Conservation (phyloP, 2,329 filamentous ascomycete genomes). For the Ceratocystis diversiconidia region DNA sequence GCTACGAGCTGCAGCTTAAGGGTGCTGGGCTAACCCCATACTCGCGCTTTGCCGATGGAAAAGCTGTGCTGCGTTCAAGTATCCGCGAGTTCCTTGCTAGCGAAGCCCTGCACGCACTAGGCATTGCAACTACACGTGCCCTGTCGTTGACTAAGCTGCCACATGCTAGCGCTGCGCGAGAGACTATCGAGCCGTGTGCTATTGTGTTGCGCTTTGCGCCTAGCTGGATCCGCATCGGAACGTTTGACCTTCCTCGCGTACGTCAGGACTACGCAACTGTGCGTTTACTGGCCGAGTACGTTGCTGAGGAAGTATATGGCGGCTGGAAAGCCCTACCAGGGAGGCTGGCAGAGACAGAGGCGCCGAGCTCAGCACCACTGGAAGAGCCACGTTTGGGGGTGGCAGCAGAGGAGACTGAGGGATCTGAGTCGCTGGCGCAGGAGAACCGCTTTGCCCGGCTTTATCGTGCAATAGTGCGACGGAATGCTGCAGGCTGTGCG, state of each 20-base stretch:
- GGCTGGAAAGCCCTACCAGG: conserved; percentile 77
- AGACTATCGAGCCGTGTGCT: conserved; percentile 74
- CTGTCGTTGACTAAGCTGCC: conserved; percentile 68
- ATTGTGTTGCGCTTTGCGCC: conserved; percentile 87
- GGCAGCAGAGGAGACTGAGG: conserved; percentile 46
- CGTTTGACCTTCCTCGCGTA: conserved; percentile 78
- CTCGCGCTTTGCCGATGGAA: conserved; percentile 89
- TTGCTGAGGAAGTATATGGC: conserved; percentile 73
- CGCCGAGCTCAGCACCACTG: conserved; percentile 24
- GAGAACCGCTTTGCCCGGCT: conserved; percentile 81
- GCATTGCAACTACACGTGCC: conserved; percentile 75
- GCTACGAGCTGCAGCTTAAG: conserved; percentile 89
- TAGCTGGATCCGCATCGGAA: conserved; percentile 85
- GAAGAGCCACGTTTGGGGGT: conserved; percentile 39
- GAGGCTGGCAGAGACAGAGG: conserved; percentile 38
- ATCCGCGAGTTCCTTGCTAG: conserved; percentile 91
- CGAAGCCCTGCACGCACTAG: conserved; percentile 72
- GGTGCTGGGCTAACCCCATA: conserved; percentile 89
- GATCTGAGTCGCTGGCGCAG: conserved; percentile 43
- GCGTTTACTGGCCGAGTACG: conserved; percentile 62
- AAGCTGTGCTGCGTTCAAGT: conserved; percentile 80
- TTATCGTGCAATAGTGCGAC: conserved; percentile 72
- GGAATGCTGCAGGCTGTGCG: conserved; percentile 78
- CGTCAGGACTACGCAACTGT: conserved; percentile 65
- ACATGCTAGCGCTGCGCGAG: conserved; percentile 57